Conservation (phyloP, 257 asterid genomes). For the Fraxinus pennsylvanica region DNA sequence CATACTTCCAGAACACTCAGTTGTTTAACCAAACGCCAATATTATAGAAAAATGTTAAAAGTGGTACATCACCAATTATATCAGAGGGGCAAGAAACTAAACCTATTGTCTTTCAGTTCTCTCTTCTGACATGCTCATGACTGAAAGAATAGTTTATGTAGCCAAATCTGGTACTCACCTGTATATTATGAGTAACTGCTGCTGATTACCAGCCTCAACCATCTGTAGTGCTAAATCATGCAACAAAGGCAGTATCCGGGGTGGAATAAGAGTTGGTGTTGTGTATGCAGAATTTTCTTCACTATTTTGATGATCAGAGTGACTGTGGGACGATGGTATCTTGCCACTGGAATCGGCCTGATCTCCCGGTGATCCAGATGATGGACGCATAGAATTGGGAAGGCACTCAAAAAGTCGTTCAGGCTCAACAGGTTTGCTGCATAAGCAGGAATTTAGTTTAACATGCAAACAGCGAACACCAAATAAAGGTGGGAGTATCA, state of each 20-base stretch:
- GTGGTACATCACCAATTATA: background rate
- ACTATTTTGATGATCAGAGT: conserved; percentile 58
- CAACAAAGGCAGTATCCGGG: conserved; percentile 86
- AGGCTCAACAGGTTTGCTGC: conserved; percentile 99
- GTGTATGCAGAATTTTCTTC: conserved; percentile 72
- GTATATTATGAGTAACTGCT: conserved; percentile 80
- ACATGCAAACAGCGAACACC: conserved; percentile 10
- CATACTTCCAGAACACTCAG: background rate
- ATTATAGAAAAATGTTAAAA: background rate
- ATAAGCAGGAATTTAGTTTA: conserved; percentile 23
- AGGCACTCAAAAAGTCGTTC: conserved; percentile 98
- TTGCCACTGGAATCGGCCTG: conserved; percentile 54
- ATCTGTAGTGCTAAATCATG: conserved; percentile 93
- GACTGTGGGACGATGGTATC: conserved; percentile 64
- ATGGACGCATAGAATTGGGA: conserved; percentile 94
- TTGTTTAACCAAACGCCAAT: background rate
- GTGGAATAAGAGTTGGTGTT: conserved; percentile 89
- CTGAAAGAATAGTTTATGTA: conserved; percentile 7
- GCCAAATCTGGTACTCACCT: conserved; percentile 44
- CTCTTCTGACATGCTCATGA: conserved; percentile 12
- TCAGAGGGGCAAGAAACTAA: background rate
- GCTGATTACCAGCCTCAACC: conserved; percentile 92
- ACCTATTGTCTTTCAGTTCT: background rate
- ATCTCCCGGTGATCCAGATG: conserved; percentile 83
- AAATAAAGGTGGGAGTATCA: background rate